Evolutionary conservation across 371 early-diverging fungal species (phyloP).

Genomic region (Neoconidiobolus thromboides): DNA sequence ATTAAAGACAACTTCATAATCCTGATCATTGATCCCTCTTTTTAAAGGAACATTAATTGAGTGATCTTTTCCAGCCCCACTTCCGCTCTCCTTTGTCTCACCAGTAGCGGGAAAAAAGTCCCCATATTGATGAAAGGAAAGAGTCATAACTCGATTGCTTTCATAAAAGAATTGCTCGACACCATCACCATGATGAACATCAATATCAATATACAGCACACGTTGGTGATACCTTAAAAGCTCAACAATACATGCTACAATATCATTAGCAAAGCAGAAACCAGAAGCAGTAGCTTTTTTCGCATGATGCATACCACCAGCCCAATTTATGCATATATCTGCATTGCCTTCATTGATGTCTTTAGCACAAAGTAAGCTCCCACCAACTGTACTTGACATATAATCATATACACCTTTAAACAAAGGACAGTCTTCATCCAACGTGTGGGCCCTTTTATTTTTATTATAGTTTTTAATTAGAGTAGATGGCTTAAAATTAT

Average conservation of each 20-base stretch:
- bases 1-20: too few species aligned
- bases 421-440: constrained; percentile 86
- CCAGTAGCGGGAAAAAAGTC: constrained; percentile 98
- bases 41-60: constrained; percentile 96
- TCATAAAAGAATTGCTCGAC: constrained; percentile 99
- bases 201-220: constrained; percentile 99
- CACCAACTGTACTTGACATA: constrained; percentile 81
- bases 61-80: constrained; percentile 75
- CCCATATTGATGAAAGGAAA: constrained; percentile 97
- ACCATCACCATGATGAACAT: constrained; percentile 99
- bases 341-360: constrained; percentile 73
- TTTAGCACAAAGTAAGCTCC: constrained; percentile 75
- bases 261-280: constrained; percentile 99
- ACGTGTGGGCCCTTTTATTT: constrained; percentile 50
- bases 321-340: constrained; percentile 97
- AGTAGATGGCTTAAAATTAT: constrained; percentile 85
- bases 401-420: constrained; percentile 95
- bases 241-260: constrained; percentile 91
- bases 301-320: constrained; percentile 98
- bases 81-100: constrained; percentile 70
- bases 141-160: constrained; percentile 97
- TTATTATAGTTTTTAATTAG: constrained; percentile 51
- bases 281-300: constrained; percentile 92
- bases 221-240: constrained; percentile 79
- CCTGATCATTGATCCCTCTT: constrained; percentile 91